Evolutionary conservation across 495 filamentous ascomycete genomes (phyloP).

Genomic region (Xylaria venustula): DNA sequence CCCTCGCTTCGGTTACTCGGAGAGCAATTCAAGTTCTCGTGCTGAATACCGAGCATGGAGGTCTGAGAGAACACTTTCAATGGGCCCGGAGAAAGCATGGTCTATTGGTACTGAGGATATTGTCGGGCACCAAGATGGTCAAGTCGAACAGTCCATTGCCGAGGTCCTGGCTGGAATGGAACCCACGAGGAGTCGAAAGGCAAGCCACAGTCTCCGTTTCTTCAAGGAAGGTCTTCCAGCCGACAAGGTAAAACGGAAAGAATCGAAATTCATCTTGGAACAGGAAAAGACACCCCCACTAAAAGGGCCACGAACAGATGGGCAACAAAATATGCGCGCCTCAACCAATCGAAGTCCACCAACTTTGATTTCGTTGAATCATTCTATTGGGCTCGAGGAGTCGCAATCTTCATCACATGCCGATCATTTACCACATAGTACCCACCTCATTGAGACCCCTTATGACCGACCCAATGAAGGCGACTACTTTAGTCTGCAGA

Average conservation of each 20-base stretch:
- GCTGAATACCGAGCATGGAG: conserved; percentile 43
- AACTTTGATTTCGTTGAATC: conserved; percentile 14
- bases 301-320: conserved; percentile 19
- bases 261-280: conserved; percentile 28
- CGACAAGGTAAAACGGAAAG: conserved; percentile 46
- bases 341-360: conserved; percentile 14
- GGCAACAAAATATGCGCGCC: conserved; percentile 7
- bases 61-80: conserved; percentile 38
- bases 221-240: conserved; percentile 85
- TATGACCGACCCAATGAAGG: conserved; percentile 3
- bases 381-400: conserved; percentile 16
- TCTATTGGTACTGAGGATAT: conserved; percentile 49
- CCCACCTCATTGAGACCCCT: conserved; percentile 2
- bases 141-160: conserved; percentile 80
- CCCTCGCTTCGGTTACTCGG: conserved; percentile 17
- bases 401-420: conserved; percentile 14
- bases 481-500: conserved; percentile 18
- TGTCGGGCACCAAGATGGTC: conserved; percentile 41
- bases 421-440: conserved; percentile 17
- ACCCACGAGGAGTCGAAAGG: conserved; percentile 85
- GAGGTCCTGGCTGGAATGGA: conserved; percentile 76
- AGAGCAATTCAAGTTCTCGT: conserved; percentile 31
- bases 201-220: conserved; percentile 85
- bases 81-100: conserved; percentile 54
- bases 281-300: conserved; percentile 33